Percentiles rank a stretch among this genome's conserved stretches.
Evolutionary conservation across 352 stramenopile species (phyloP).

Genomic region (Pythium periplocum): DNA sequence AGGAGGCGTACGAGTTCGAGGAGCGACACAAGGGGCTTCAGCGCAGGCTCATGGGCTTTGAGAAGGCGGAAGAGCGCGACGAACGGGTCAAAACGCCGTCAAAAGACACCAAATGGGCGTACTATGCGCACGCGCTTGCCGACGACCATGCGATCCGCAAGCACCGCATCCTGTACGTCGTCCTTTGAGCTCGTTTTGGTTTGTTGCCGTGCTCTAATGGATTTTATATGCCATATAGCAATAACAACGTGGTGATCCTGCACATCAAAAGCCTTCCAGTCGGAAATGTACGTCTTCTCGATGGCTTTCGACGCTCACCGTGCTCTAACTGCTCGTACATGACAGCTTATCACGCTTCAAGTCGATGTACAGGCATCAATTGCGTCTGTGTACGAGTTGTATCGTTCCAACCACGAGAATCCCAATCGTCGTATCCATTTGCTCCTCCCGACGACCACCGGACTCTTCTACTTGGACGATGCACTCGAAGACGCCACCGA

Average conservation of each 20-base stretch:
- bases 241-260: conserved; percentile 49
- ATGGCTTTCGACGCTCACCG: not conserved
- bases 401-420: conserved; percentile 49
- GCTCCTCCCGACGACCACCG: conserved; percentile 53
- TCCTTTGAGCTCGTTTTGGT: too few relatives aligned
- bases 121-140: conserved; percentile 47
- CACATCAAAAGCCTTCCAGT: conserved; percentile 78
- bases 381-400: conserved; percentile 74
- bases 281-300: conserved; percentile 38
- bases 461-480: conserved; percentile 71
- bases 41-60: conserved; percentile 38
- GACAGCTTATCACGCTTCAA: conserved; percentile 50
- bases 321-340: not conserved
- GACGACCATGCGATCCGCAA: conserved; percentile 49
- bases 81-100: not conserved
- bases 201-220: too few relatives aligned
- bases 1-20: conserved; percentile 35
- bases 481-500: conserved; percentile 54
- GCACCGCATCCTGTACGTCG: conserved; percentile 48
- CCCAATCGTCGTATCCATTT: conserved; percentile 61
- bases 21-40: conserved; percentile 41
- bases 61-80: conserved; percentile 7
- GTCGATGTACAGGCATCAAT: conserved; percentile 48
- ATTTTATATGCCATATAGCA: conserved; percentile 16
- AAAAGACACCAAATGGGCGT: conserved; percentile 8